These are phyloP conservation scores for Bretschneidera sinensis DNA, from an alignment of 345 rosid species.

Conservation along the genomic window DNA sequence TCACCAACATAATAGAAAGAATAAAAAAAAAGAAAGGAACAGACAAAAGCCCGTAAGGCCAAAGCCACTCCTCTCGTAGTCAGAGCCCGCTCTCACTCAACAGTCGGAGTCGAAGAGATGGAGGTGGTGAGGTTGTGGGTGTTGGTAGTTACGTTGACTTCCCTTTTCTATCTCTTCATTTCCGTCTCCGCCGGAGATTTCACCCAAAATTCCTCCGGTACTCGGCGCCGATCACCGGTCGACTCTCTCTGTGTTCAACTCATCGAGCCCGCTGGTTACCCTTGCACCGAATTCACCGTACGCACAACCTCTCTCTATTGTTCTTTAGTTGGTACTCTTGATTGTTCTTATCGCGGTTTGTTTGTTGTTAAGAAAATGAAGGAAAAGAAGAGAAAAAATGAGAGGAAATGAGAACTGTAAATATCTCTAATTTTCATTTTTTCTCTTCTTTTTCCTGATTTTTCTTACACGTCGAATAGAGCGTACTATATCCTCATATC, in stretches of 20 bases:
- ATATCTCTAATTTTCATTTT: neutral
- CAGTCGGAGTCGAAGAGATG: neutral
- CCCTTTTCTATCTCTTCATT: slow-evolving; percentile 12
- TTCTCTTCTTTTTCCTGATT: neutral
- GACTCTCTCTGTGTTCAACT: slow-evolving; percentile 57
- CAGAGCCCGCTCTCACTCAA: neutral
- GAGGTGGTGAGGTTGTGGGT: neutral
- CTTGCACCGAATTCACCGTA: slow-evolving; percentile 80
- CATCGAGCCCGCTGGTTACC: slow-evolving; percentile 60
- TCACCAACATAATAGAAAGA: no score
- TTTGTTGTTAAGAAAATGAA: neutral
- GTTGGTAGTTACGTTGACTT: neutral
- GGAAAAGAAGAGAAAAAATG: neutral
- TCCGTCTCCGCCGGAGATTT: slow-evolving; percentile 10
- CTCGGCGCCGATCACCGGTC: slow-evolving; percentile 26
- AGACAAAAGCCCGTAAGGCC: neutral
- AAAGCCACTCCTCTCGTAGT: neutral
- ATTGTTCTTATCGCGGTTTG: neutral
- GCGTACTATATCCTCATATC: neutral
- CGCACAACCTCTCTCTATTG: slow-evolving; percentile 16
- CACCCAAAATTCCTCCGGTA: slow-evolving; percentile 15
- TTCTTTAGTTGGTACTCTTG: neutral
- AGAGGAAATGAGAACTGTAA: neutral
- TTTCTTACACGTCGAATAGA: neutral
- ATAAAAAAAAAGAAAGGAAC: neutral